Evolutionary conservation across 2,329 filamentous ascomycete genomes (phyloP), one percentile per base, ranked within the genome.

Genomic region (Aspergillus neotritici): DNA sequence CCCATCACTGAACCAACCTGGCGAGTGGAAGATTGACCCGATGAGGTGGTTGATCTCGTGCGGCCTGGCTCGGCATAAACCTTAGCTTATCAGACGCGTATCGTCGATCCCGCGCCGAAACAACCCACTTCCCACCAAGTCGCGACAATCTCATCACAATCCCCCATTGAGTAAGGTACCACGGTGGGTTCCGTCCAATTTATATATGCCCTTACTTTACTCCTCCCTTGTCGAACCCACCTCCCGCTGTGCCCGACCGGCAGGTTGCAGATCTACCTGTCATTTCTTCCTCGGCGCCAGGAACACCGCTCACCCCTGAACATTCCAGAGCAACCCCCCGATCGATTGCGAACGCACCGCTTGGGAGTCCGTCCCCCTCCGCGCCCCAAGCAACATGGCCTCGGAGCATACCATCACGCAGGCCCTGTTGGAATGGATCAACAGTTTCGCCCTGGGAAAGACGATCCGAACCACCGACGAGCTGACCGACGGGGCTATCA

Each of bases 391-490:
- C 51, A 60, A 51, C 49, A 73, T 72, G 70, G 62, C 67, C 36
- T 64, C 66, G 52, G 68, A 72, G 55, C 67, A 68, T 56, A 66
- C 60, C 43, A 65, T 71, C 47, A 67, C 68, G 48, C 64, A 70
- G 47, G 69, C 68, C 43, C 57, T 73, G 38, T 55, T 72, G 49
- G 69, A 72, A 62, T 73, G 70, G 70, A 63, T 73, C 56, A 71
- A 70, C 59, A 69, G 64, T 56, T 68, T 70, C 53, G 63, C 64
- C 34, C 54, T 70, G 35, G 68, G 66, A 35, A 69, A 67, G 49
- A 67, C 65, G 16, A 62, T 70, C 42, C 62, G 63, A 37, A 58
- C 61, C 13, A 63, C 60, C 17, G 63, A 62, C 51, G 70, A 73
- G 49, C 54, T 73, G 48, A 69, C 58, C 35, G 68, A 72, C 50